These are phyloP conservation scores for Naganishia sp. DNA, from an alignment of 1,284 basidiomycete genomes.

Conservation along the genomic window DNA sequence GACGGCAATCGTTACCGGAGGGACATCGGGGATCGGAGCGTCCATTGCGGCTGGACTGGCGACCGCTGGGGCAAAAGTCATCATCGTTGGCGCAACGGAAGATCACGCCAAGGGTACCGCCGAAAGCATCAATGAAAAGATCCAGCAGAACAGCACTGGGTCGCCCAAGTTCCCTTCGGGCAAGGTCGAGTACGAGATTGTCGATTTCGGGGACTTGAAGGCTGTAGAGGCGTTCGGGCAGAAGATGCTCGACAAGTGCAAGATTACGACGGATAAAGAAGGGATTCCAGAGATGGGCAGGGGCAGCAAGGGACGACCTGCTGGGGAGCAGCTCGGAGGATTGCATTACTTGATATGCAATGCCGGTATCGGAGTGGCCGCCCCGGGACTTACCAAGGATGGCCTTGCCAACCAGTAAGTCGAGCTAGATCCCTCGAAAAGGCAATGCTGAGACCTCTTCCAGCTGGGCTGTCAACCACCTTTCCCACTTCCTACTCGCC, in stretches of 20 bases:
- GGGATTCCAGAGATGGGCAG: slow-evolving; percentile 17
- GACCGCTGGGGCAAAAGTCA: slow-evolving; percentile 27
- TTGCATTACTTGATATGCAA: slow-evolving; percentile 41
- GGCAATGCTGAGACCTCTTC: neutral
- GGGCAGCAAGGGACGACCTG: slow-evolving; percentile 17
- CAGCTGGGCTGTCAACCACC: slow-evolving; percentile 46
- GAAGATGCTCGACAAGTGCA: slow-evolving; percentile 63
- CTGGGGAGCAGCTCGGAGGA: slow-evolving; percentile 11
- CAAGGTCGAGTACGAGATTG: slow-evolving; percentile 37
- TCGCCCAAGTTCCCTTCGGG: slow-evolving; percentile 40
- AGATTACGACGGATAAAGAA: slow-evolving; percentile 59
- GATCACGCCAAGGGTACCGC: slow-evolving; percentile 41
- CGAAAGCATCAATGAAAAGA: slow-evolving; percentile 21
- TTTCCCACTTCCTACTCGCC: slow-evolving; percentile 43
- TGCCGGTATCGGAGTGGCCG: slow-evolving; percentile 49
- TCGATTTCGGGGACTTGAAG: slow-evolving; percentile 44
- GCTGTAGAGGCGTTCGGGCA: slow-evolving; percentile 62
- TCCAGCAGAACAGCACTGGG: slow-evolving; percentile 20
- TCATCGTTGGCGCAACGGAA: slow-evolving; percentile 35
- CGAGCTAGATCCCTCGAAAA: neutral
- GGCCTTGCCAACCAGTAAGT: slow-evolving; percentile 43
- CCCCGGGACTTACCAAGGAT: slow-evolving; percentile 44
- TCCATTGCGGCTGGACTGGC: slow-evolving; percentile 28
- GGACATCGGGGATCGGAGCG: slow-evolving; percentile 33
- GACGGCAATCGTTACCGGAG: slow-evolving; percentile 48